These are phyloP conservation scores for Coemansia sp. DNA, from an alignment of 192 early-diverging fungal genomes.

Conservation along the genomic window DNA sequence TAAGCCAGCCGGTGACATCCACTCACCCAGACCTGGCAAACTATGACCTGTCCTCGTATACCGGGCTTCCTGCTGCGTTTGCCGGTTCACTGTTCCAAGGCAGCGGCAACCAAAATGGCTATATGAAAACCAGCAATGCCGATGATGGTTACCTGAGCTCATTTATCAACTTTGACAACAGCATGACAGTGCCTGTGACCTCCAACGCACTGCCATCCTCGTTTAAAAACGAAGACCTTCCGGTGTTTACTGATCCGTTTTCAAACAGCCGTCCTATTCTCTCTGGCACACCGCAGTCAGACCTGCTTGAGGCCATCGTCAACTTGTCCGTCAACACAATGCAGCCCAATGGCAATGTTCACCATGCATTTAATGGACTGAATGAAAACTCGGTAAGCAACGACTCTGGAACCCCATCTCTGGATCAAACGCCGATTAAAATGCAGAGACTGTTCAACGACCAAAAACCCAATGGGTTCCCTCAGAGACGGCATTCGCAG, in stretches of 20 bases:
- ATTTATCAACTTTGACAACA: slow-evolving; percentile 34
- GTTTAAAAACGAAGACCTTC: background rate
- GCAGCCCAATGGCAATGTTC: background rate
- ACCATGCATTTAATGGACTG: background rate
- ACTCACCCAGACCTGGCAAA: background rate
- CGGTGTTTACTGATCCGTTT: background rate
- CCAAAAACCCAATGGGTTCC: background rate
- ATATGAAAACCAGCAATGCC: background rate
- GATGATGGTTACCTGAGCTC: slow-evolving; percentile 44
- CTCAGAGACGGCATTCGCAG: slow-evolving; percentile 1
- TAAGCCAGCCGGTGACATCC: background rate
- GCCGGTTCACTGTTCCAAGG: background rate
- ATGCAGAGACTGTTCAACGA: slow-evolving; percentile 3
- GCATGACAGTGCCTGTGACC: background rate
- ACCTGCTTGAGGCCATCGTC: slow-evolving; percentile 38
- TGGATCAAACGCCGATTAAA: slow-evolving; percentile 1
- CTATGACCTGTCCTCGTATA: background rate
- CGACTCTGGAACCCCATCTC: background rate
- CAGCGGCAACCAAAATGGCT: background rate
- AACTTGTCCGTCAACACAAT: slow-evolving; percentile 35
- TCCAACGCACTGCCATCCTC: background rate
- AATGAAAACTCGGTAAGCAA: background rate
- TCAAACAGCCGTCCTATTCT: background rate
- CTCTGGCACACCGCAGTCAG: slow-evolving; percentile 11
- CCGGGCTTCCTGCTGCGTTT: background rate